Evolutionary conservation across 2,329 filamentous ascomycete genomes (phyloP).

Genomic region (Colletotrichum lupini): DNA sequence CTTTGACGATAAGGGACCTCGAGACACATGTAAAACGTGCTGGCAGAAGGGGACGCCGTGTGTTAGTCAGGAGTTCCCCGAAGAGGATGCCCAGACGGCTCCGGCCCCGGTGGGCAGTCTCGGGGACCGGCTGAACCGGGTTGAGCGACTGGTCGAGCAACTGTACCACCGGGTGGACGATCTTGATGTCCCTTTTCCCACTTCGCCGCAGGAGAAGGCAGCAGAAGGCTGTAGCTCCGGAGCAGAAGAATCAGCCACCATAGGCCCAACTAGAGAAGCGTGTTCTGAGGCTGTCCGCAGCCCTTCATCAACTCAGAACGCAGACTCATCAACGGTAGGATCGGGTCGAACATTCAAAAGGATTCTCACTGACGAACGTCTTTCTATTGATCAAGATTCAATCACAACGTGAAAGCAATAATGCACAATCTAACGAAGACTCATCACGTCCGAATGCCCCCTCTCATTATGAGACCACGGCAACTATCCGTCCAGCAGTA

Average conservation of each 20-base stretch:
- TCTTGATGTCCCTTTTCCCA: not conserved
- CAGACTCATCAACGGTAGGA: not conserved
- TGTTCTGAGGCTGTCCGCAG: not conserved
- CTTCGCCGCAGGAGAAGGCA: not conserved
- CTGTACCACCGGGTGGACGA: slow-evolving; percentile 30
- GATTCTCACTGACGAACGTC: too few relatives aligned
- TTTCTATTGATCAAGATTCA: too few relatives aligned
- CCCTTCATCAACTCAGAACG: not conserved
- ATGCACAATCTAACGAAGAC: not conserved
- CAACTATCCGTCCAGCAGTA: slow-evolving; percentile 30
- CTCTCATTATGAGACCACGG: not conserved
- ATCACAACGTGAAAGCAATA: too few relatives aligned
- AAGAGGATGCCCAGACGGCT: slow-evolving; percentile 39
- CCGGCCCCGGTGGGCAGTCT: slow-evolving; percentile 6
- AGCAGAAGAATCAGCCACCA: not conserved
- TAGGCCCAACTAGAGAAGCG: not conserved
- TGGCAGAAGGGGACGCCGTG: slow-evolving; percentile 54
- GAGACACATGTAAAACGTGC: slow-evolving; percentile 57
- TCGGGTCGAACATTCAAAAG: too few relatives aligned
- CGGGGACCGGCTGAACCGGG: slow-evolving; percentile 44
- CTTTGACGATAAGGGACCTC: slow-evolving; percentile 46
- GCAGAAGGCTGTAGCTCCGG: not conserved
- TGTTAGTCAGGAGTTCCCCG: slow-evolving; percentile 59
- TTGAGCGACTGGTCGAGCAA: slow-evolving; percentile 50
- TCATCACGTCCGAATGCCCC: too few relatives aligned